These are phyloP conservation scores for Coniferiporia sulphurascens DNA, from an alignment of 1,284 basidiomycete species.

Conservation along the genomic window DNA sequence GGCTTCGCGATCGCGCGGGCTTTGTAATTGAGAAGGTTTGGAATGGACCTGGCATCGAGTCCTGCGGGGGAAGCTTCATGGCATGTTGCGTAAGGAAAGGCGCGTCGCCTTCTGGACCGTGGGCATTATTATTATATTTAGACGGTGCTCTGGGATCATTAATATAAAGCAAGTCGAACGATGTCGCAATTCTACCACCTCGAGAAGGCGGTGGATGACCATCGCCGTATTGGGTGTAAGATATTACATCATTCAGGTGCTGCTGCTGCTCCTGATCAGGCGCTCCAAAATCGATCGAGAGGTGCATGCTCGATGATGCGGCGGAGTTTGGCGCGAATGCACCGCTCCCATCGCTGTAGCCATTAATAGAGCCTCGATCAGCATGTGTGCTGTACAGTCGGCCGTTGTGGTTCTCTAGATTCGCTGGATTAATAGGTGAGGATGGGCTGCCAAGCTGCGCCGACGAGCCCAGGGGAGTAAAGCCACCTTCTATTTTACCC, in stretches of 20 bases:
- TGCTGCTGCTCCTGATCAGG: background rate
- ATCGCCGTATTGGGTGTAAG: slow-evolving; percentile 10
- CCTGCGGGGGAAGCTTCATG: slow-evolving; percentile 18
- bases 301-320: slow-evolving; percentile 16
- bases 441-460: slow-evolving; percentile 7
- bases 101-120: slow-evolving; percentile 5
- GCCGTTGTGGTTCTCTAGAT: slow-evolving; percentile 7
- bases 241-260: background rate
- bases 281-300: slow-evolving; percentile 13
- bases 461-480: slow-evolving; percentile 5
- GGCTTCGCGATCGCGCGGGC: slow-evolving; percentile 32
- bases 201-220: slow-evolving; percentile 14
- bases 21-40: slow-evolving; percentile 14
- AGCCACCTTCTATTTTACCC: slow-evolving; percentile 14
- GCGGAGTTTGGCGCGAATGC: slow-evolving; percentile 17
- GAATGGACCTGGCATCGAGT: slow-evolving; percentile 17
- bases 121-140: slow-evolving; percentile 4
- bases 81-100: slow-evolving; percentile 18
- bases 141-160: slow-evolving; percentile 12
- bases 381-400: slow-evolving; percentile 12
- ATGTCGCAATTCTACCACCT: slow-evolving; percentile 15
- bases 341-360: slow-evolving; percentile 14
- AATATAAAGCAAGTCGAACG: slow-evolving; percentile 13
- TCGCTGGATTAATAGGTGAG: slow-evolving; percentile 7
- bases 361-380: slow-evolving; percentile 11